Evolutionary conservation across 2,329 filamentous ascomycete genomes (phyloP).

Genomic region (Tolypocladium pustulatum): DNA sequence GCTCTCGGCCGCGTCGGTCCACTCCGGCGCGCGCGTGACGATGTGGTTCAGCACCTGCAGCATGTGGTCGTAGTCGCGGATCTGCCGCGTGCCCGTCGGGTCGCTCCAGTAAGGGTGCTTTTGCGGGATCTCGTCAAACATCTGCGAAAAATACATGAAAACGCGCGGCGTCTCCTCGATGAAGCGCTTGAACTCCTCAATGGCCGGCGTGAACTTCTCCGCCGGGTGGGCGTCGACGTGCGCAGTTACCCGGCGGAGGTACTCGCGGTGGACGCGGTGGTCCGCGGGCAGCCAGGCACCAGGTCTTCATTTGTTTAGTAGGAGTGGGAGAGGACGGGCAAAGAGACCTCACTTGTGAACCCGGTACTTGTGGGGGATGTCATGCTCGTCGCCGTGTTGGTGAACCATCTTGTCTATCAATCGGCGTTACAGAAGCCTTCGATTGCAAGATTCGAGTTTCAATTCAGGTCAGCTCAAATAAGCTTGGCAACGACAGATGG

Average conservation of each 20-base stretch:
- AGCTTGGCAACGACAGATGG: not conserved
- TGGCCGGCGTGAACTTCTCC: conserved; percentile 44
- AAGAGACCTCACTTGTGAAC: conserved; percentile 29
- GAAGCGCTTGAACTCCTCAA: conserved; percentile 53
- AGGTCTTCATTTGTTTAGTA: conserved; percentile 20
- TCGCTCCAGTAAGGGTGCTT: conserved; percentile 51
- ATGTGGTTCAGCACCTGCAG: conserved; percentile 54
- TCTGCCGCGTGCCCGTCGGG: conserved; percentile 50
- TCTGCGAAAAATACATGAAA: conserved; percentile 55
- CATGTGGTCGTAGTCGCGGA: conserved; percentile 58
- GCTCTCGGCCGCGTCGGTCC: conserved; percentile 39
- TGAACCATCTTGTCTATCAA: conserved; percentile 29
- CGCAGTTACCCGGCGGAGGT: conserved; percentile 46
- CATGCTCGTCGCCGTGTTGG: conserved; percentile 38
- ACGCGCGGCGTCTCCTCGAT: conserved; percentile 55
- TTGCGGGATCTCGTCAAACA: conserved; percentile 57
- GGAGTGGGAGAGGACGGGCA: too few relatives aligned
- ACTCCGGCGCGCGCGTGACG: conserved; percentile 38
- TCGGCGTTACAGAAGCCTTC: not conserved
- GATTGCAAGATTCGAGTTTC: not conserved
- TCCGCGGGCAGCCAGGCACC: conserved; percentile 56
- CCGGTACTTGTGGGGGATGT: conserved; percentile 38
- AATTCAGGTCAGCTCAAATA: not conserved
- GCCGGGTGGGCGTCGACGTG: conserved; percentile 39
- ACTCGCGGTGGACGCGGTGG: conserved; percentile 50